Percentiles rank a stretch among this genome's conserved stretches.
Conservation (phyloP, 2,329 filamentous ascomycete genomes). For the Trichoderma breve region DNA sequence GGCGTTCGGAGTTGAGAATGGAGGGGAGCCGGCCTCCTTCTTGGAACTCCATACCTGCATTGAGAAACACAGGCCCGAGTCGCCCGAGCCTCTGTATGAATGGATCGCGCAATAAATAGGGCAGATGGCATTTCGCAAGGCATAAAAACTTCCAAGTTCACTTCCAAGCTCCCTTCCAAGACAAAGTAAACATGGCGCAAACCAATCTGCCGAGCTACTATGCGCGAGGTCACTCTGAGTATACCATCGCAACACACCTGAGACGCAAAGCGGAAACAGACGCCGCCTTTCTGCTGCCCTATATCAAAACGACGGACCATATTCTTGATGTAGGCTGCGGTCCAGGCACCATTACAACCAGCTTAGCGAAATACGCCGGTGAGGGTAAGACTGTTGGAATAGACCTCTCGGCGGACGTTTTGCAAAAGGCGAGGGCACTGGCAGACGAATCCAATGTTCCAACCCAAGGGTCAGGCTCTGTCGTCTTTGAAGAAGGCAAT, state of each 20-base stretch:
- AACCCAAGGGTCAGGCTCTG: not conserved
- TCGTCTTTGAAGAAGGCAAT: conserved; percentile 3
- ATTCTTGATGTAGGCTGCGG: conserved; percentile 15
- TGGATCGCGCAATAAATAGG: not conserved
- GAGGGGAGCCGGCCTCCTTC: not conserved
- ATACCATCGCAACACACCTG: conserved; percentile 9
- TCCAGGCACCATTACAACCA: conserved; percentile 2
- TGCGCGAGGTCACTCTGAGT: conserved; percentile 9
- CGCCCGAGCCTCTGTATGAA: not conserved
- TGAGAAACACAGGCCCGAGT: not conserved
- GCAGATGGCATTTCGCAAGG: not conserved
- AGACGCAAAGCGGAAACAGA: not conserved
- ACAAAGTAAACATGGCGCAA: conserved; percentile 4
- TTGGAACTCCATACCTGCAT: not conserved
- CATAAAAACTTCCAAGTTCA: not conserved
- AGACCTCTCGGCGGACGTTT: not conserved
- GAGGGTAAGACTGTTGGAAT: not conserved
- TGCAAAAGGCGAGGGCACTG: not conserved
- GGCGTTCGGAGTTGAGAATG: conserved; percentile 2
- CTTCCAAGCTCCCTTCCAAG: not conserved
- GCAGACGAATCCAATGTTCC: not conserved
- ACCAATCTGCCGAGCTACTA: conserved; percentile 13
- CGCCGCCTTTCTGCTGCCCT: not conserved
- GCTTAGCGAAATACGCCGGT: not conserved
- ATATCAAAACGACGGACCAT: not conserved